A percentile compares a stretch with the other conserved stretches of the same genome.
These are phyloP conservation scores for Trichoderma sp. DNA, from an alignment of 2,329 filamentous ascomycete genomes.

Conservation along the genomic window DNA sequence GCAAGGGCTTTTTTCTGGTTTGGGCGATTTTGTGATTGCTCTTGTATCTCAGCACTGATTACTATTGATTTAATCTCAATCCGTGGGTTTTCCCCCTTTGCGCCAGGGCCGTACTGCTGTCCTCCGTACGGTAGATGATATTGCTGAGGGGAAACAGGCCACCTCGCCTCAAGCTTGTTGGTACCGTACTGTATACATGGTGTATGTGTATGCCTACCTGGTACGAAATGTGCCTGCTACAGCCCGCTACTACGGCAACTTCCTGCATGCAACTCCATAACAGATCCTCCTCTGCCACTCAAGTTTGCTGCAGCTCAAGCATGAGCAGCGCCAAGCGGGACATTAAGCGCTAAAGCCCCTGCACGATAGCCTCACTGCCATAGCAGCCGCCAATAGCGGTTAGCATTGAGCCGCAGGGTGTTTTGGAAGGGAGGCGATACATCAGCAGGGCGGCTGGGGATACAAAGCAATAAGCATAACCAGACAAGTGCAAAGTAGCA, in stretches of 20 bases:
- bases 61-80: background rate
- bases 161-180: background rate
- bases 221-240: background rate
- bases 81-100: background rate
- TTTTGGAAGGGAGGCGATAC: background rate
- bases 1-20: background rate
- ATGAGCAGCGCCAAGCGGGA: background rate
- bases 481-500: background rate
- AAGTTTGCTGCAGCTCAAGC: background rate
- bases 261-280: constrained; percentile 13
- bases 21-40: background rate
- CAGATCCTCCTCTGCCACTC: background rate
- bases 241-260: background rate
- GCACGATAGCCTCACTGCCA: constrained; percentile 1
- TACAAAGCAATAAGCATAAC: background rate
- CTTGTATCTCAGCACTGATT: background rate
- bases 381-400: constrained; percentile 8
- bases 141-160: background rate
- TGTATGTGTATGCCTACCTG: too few species aligned
- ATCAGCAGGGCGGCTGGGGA: constrained; percentile 3
- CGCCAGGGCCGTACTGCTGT: background rate
- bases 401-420: background rate
- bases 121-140: background rate
- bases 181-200: too few species aligned
- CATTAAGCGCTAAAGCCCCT: constrained; percentile 5